phyloP scores from a whole-genome alignment of 2,329 filamentous ascomycete genomes.

The Fusarium verticillioides region DNA sequence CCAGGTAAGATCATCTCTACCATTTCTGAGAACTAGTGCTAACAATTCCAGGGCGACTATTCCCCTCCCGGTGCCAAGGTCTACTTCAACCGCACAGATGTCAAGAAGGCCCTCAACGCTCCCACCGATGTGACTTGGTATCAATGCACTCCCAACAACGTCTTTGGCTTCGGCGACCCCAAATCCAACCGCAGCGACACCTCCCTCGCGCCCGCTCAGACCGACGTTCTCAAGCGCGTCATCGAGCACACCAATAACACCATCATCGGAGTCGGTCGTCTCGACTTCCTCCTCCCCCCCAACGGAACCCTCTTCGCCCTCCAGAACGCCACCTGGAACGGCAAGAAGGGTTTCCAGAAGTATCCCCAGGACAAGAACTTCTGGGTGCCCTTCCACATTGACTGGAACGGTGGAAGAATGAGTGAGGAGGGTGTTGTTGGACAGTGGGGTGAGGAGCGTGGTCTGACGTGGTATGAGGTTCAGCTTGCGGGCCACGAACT shows the following conservation, averaged over 20 bases:
- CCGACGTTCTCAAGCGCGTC: slow-evolving; percentile 41
- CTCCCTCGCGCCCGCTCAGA: slow-evolving; percentile 34
- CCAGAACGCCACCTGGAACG: slow-evolving; percentile 85
- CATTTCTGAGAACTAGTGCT: fast-evolving
- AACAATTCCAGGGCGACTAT: slow-evolving; percentile 62
- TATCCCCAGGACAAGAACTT: slow-evolving; percentile 62
- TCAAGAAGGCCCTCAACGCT: slow-evolving; percentile 75
- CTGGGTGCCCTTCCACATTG: slow-evolving; percentile 70
- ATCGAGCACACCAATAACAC: slow-evolving; percentile 49
- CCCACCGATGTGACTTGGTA: slow-evolving; percentile 51
- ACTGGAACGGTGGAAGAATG: slow-evolving; percentile 57
- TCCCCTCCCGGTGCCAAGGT: slow-evolving; percentile 69
- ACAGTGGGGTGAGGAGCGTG: slow-evolving; percentile 76
- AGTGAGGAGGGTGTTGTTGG: slow-evolving; percentile 76
- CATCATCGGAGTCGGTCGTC: slow-evolving; percentile 45
- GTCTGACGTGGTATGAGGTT: slow-evolving; percentile 76
- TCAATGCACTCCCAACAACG: slow-evolving; percentile 41
- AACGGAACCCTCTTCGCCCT: slow-evolving; percentile 78
- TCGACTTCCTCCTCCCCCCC: slow-evolving; percentile 73
- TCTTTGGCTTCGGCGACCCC: slow-evolving; percentile 41
- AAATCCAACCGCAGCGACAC: slow-evolving; percentile 29
- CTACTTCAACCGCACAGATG: slow-evolving; percentile 78
- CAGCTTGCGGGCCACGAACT: slow-evolving; percentile 70
- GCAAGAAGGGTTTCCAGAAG: slow-evolving; percentile 73
- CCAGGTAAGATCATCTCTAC: slow-evolving; percentile 31